These are phyloP conservation scores for Coleophoma eucalyptorum DNA, from an alignment of 2,329 filamentous ascomycete species.

Conservation along the genomic window DNA sequence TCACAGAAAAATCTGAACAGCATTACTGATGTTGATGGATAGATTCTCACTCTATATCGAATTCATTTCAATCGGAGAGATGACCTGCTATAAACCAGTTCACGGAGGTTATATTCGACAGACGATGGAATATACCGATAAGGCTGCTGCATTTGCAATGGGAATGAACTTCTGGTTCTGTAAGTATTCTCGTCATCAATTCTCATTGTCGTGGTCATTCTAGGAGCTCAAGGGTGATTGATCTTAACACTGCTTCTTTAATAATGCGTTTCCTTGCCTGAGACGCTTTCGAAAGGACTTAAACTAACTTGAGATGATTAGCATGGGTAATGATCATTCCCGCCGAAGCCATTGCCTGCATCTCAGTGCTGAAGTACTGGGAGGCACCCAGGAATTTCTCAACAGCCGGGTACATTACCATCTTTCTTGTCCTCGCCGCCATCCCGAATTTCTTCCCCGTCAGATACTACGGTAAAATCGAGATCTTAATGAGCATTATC, in stretches of 20 bases:
- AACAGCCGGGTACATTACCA: constrained; percentile 48
- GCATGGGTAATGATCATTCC: constrained; percentile 43
- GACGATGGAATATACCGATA: constrained; percentile 54
- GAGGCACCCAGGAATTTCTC: constrained; percentile 37
- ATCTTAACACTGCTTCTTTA: too few species aligned
- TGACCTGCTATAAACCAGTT: constrained; percentile 55
- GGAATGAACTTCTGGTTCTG: constrained; percentile 47
- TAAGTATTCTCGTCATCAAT: too few species aligned
- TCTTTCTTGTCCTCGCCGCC: constrained; percentile 45
- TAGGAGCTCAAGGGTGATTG: too few species aligned
- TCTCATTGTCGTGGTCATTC: too few species aligned
- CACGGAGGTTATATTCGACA: constrained; percentile 61
- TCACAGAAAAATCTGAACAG: neutral
- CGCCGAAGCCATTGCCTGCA: constrained; percentile 50
- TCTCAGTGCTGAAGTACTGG: constrained; percentile 51
- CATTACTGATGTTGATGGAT: neutral
- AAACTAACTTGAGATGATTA: too few species aligned
- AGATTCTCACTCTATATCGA: constrained; percentile 37
- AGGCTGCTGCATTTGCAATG: constrained; percentile 46
- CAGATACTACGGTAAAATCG: constrained; percentile 49
- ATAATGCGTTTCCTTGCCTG: too few species aligned
- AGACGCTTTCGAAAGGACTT: too few species aligned
- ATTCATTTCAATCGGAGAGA: constrained; percentile 51
- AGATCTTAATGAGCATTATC: constrained; percentile 53
- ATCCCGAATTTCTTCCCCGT: constrained; percentile 52